Conservation (phyloP, 1,284 basidiomycete genomes). For the Apiotrichum domesticum region DNA sequence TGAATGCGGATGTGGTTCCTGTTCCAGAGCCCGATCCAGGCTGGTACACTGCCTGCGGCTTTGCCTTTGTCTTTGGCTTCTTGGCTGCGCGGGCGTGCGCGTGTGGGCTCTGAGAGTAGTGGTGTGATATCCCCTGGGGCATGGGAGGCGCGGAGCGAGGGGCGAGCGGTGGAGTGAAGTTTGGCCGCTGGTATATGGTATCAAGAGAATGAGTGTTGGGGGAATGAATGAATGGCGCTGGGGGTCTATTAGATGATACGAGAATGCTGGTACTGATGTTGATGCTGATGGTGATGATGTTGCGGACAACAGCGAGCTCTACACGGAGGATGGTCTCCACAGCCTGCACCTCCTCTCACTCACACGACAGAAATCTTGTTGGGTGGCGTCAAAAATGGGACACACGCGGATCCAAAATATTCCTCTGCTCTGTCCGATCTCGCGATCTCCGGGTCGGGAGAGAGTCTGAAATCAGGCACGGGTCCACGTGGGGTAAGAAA, state of each 20-base stretch:
- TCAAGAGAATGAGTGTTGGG: too few relatives aligned
- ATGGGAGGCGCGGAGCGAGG: not conserved
- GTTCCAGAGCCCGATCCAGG: not conserved
- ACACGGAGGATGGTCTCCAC: too few relatives aligned
- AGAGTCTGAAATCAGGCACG: too few relatives aligned
- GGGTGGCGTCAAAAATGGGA: not conserved
- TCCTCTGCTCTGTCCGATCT: too few relatives aligned
- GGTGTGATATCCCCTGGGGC: slow-evolving; percentile 14
- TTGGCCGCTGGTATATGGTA: not conserved
- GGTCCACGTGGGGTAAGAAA: too few relatives aligned
- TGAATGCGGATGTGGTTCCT: slow-evolving; percentile 5
- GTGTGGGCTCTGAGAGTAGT: slow-evolving; percentile 20
- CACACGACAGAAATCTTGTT: not conserved
- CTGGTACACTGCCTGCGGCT: not conserved
- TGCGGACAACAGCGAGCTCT: too few relatives aligned
- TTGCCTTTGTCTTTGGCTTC: slow-evolving; percentile 3
- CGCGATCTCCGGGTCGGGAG: too few relatives aligned
- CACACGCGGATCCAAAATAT: too few relatives aligned
- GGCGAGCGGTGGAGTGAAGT: not conserved
- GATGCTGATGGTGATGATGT: not conserved
- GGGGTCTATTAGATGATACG: too few relatives aligned
- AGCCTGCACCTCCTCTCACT: not conserved
- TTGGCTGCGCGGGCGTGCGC: not conserved
- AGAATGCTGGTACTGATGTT: not conserved
- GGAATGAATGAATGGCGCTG: too few relatives aligned